Evolutionary conservation across 805 yeast species (phyloP).

Genomic region (Cyberlindnera nakhonratchasimensis): DNA sequence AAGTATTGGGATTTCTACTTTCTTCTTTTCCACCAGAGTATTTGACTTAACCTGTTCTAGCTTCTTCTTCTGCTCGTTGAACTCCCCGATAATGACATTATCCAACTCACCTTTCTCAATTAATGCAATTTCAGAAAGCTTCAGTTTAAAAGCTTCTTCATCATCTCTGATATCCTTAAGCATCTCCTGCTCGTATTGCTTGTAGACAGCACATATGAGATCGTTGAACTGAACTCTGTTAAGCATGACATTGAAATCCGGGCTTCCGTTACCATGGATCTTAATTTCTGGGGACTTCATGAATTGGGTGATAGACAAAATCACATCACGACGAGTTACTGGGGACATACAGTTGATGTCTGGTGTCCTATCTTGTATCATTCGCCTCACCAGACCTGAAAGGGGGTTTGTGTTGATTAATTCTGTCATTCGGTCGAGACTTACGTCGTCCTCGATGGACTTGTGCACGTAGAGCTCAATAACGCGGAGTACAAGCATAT

Average conservation of each 20-base stretch:
- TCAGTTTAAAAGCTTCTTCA: slow-evolving; percentile 14
- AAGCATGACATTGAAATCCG: slow-evolving; percentile 24
- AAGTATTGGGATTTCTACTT: neutral
- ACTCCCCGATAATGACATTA: slow-evolving; percentile 16
- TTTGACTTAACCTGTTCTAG: neutral
- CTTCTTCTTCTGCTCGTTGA: slow-evolving; percentile 4
- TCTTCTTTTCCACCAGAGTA: neutral
- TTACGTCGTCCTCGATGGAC: slow-evolving; percentile 24
- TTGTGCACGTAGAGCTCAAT: slow-evolving; percentile 26
- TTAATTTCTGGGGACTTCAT: slow-evolving; percentile 23
- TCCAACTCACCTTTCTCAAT: slow-evolving; percentile 26
- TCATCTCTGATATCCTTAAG: slow-evolving; percentile 12
- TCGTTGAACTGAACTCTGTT: slow-evolving; percentile 20
- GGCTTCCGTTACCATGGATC: slow-evolving; percentile 24
- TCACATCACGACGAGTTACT: slow-evolving; percentile 23
- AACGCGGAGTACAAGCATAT: slow-evolving; percentile 25
- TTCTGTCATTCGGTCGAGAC: slow-evolving; percentile 22
- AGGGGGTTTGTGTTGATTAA: slow-evolving; percentile 23
- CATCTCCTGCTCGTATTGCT: slow-evolving; percentile 11
- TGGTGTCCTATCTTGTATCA: slow-evolving; percentile 10
- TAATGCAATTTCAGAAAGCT: slow-evolving; percentile 13
- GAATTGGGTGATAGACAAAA: slow-evolving; percentile 25
- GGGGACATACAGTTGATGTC: slow-evolving; percentile 3
- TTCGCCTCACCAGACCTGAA: slow-evolving; percentile 11
- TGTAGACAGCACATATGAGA: slow-evolving; percentile 10